Evolutionary conservation across 2,329 filamentous ascomycete species (phyloP).

Genomic region (Aureobasidium musti): DNA sequence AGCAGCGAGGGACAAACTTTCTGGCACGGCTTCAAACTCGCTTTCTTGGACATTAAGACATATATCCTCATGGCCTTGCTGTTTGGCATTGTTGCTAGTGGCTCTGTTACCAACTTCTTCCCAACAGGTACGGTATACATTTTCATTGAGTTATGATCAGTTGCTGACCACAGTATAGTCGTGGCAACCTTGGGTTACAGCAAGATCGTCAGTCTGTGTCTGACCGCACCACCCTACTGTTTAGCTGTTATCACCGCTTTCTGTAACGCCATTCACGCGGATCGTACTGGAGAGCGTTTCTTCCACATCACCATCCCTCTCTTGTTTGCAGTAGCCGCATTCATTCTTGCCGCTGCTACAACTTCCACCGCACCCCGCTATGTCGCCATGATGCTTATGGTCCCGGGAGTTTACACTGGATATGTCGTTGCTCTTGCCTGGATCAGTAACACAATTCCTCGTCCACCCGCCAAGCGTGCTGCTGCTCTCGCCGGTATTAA

Average conservation of each 20-base stretch:
- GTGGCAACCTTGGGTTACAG: constrained; percentile 42
- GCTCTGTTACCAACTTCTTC: constrained; percentile 41
- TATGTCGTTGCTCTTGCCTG: constrained; percentile 63
- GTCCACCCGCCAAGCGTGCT: constrained; percentile 58
- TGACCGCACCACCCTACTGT: constrained; percentile 43
- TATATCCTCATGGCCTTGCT: constrained; percentile 43
- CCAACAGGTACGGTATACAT: constrained; percentile 33
- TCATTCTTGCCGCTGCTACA: constrained; percentile 39
- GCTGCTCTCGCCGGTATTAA: constrained; percentile 60
- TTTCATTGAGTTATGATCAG: constrained; percentile 9
- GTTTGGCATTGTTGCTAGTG: constrained; percentile 42
- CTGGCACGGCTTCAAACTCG: constrained; percentile 41
- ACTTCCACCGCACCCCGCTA: constrained; percentile 39
- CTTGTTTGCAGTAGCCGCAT: constrained; percentile 38
- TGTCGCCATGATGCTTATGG: constrained; percentile 44
- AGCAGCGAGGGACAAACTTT: constrained; percentile 38
- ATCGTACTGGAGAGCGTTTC: constrained; percentile 46
- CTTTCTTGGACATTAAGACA: constrained; percentile 40
- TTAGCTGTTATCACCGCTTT: constrained; percentile 42
- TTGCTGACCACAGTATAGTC: constrained; percentile 27
- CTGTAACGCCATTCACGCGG: constrained; percentile 45
- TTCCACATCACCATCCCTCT: constrained; percentile 43
- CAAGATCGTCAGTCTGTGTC: constrained; percentile 39
- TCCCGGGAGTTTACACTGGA: constrained; percentile 55
- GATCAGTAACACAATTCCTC: constrained; percentile 55